phyloP scores from a whole-genome alignment of 2,329 filamentous ascomycete genomes.

The Claviceps pazoutovae region DNA sequence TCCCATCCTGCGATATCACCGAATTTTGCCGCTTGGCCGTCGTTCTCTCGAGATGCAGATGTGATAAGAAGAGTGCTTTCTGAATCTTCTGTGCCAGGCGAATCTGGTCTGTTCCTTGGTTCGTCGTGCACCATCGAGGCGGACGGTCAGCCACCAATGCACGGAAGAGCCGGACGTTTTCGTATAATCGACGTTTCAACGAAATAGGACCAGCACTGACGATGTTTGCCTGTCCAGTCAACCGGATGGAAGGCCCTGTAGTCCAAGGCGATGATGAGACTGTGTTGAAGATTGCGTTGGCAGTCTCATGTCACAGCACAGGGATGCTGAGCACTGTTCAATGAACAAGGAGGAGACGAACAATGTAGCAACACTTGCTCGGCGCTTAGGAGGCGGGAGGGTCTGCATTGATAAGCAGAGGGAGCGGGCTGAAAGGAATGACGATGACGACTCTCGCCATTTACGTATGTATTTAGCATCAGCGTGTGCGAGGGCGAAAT shows the following conservation, averaged over 20 bases:
- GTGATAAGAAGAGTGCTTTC: slow-evolving; percentile 6
- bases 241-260: neutral
- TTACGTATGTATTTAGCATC: neutral
- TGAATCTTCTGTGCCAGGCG: neutral
- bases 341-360: too few species aligned
- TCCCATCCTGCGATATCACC: slow-evolving; percentile 25
- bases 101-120: neutral
- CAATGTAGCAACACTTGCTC: too few species aligned
- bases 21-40: slow-evolving; percentile 4
- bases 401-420: slow-evolving; percentile 1
- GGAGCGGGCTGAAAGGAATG: neutral
- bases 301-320: slow-evolving; percentile 1
- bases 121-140: neutral
- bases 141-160: neutral
- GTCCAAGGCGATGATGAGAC: neutral
- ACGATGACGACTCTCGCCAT: neutral
- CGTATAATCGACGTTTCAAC: neutral
- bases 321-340: neutral
- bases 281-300: neutral
- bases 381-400: neutral
- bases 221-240: neutral
- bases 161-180: neutral
- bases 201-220: neutral
- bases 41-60: neutral
- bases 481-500: too few species aligned